phyloP scores from a whole-genome alignment of 2,329 filamentous ascomycete species.

The Onygena corvina region DNA sequence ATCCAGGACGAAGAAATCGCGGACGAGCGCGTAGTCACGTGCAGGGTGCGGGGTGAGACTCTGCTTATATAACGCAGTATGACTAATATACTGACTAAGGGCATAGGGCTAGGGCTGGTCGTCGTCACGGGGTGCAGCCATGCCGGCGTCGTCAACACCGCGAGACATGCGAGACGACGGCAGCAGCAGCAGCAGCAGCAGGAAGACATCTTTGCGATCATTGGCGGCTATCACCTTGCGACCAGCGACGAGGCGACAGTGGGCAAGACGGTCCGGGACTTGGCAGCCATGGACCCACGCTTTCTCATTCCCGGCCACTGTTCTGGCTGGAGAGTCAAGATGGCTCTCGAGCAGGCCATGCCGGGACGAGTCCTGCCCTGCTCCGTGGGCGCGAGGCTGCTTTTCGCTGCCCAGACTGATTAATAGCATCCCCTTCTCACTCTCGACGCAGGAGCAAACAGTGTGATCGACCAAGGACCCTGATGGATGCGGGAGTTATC shows the following conservation, averaged over 20 bases:
- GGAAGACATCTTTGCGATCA: constrained; percentile 36
- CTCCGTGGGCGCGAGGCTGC: constrained; percentile 36
- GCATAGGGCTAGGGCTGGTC: constrained; percentile 39
- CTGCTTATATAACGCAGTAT: neutral
- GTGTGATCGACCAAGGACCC: no score
- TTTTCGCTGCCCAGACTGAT: neutral
- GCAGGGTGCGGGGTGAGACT: constrained; percentile 39
- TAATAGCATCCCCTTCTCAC: neutral
- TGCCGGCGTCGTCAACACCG: constrained; percentile 43
- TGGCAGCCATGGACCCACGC: constrained; percentile 37
- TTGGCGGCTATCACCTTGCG: constrained; percentile 45
- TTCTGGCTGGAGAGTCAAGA: constrained; percentile 45
- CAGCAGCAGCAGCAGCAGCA: constrained; percentile 26
- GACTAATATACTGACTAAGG: neutral
- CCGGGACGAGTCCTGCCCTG: constrained; percentile 40
- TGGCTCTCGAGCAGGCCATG: constrained; percentile 41
- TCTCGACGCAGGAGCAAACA: no score
- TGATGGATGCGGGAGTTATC: no score
- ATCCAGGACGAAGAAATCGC: constrained; percentile 34
- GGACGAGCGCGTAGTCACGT: constrained; percentile 45
- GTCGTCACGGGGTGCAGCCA: constrained; percentile 47
- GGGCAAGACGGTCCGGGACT: constrained; percentile 36
- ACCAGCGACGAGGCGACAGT: constrained; percentile 36
- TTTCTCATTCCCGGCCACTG: constrained; percentile 46
- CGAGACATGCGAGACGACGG: constrained; percentile 31